These are phyloP conservation scores for Hanseniaspora occidentalis DNA, from an alignment of 805 yeast species.

Conservation along the genomic window DNA sequence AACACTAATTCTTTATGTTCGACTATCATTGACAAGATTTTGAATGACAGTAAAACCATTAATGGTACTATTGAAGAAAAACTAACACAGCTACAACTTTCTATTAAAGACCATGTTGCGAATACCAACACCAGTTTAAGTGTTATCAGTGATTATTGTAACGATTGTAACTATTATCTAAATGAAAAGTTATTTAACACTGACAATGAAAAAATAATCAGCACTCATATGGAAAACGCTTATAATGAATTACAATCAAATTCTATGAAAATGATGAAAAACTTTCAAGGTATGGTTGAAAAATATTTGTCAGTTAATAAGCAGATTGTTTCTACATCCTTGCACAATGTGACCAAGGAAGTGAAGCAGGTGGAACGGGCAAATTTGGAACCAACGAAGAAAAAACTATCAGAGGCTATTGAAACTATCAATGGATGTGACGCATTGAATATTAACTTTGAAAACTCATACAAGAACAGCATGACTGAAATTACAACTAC, in stretches of 20 bases:
- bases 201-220: conserved; percentile 10
- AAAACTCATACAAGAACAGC: conserved; percentile 11
- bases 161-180: conserved; percentile 20
- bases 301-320: conserved; percentile 17
- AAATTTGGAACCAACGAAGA: conserved; percentile 18
- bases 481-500: conserved; percentile 12
- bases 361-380: conserved; percentile 20
- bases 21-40: neutral
- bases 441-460: conserved; percentile 17
- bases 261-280: conserved; percentile 13
- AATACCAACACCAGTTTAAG: conserved; percentile 18
- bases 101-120: conserved; percentile 12
- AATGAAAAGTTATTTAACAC: conserved; percentile 19
- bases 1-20: neutral
- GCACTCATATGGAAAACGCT: conserved; percentile 15
- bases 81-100: conserved; percentile 11
- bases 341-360: conserved; percentile 17
- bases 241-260: conserved; percentile 15
- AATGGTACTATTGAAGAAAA: conserved; percentile 12
- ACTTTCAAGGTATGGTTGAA: conserved; percentile 13
- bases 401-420: conserved; percentile 21
- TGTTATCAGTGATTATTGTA: conserved; percentile 22
- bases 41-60: conserved; percentile 13
- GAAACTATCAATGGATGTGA: conserved; percentile 23
- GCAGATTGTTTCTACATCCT: conserved; percentile 15